Base-by-base conservation (phyloP, 768 basidiomycete genomes). In the Boletus insuetus region DNA sequence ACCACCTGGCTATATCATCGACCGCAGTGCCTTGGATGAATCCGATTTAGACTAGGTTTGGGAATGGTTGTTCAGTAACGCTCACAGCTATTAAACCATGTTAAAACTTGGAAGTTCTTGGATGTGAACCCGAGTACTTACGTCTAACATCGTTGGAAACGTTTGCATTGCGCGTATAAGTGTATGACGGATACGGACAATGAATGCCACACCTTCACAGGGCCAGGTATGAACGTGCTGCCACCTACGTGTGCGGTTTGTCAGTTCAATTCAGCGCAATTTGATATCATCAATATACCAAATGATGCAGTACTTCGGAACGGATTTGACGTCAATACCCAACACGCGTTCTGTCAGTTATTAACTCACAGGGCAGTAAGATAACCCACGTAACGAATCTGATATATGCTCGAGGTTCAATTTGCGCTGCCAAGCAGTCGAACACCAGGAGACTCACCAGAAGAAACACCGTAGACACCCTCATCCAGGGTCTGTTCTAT, bases 331-430 rank as follows among this genome's bases (percentile, higher is more conserved):
- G 32, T 51, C 14, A 39, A 53, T 6, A 12, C 5, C 4, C 7
- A 43, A 44, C 35, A 46, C 3, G 1, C 12, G 3, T 29, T 14
- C 51, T 20, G 11, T 14, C 6, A 11, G 13, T n/a, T 19, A 16
- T 44, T 5, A 10, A 46, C 51, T 46, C 29, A 53, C 51, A 53
- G 1, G 3, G 6, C 26, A 3, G 51, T 45, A 19, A 53, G 19
- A 17, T 12, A 53, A 14, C 51, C 51, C 13, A n/a, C 44, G 20
- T 53, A 53, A 45, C 51, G 44, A n/a, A 53, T 46, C 51, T 53
- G 39, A 16, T 24, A 41, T 16, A 24, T 6, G 29, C 3, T 9
- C 9, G 13, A 20, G 2, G 29, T 22, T 41, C 19, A 29, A 17
- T 42, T 4, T 4, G 12, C 38, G 13, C 32, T 6, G 6, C 26